These are phyloP conservation scores for Lentithecium fluviatile DNA, from an alignment of 495 filamentous ascomycete genomes.

Conservation along the genomic window DNA sequence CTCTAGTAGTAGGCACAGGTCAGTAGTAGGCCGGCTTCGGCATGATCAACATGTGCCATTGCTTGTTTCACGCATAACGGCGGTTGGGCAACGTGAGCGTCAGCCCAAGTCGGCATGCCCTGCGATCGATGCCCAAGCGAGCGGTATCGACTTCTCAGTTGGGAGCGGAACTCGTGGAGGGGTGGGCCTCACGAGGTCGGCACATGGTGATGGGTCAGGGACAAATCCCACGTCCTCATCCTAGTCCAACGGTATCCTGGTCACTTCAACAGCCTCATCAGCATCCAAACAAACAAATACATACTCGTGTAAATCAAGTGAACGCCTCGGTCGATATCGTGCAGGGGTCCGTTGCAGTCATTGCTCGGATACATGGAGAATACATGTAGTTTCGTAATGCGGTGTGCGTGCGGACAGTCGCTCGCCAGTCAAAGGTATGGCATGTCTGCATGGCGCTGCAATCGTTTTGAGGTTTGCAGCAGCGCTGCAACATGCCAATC, in stretches of 20 bases:
- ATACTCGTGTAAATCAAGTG: not conserved
- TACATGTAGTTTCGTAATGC: slow-evolving; percentile 13
- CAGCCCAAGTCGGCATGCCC: slow-evolving; percentile 23
- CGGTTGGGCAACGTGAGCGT: slow-evolving; percentile 33
- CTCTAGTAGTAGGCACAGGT: slow-evolving; percentile 6
- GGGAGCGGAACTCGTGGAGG: slow-evolving; percentile 17
- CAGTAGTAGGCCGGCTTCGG: slow-evolving; percentile 15
- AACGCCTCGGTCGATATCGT: not conserved
- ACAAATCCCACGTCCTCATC: not conserved
- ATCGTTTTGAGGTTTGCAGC: slow-evolving; percentile 14
- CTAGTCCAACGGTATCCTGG: slow-evolving; percentile 12
- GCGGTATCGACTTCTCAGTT: not conserved
- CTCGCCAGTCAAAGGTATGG: not conserved
- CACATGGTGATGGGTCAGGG: slow-evolving; percentile 26
- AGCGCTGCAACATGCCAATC: slow-evolving; percentile 2
- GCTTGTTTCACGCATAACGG: slow-evolving; percentile 28
- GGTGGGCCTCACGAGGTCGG: slow-evolving; percentile 8
- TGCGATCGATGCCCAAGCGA: slow-evolving; percentile 31
- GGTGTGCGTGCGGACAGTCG: slow-evolving; percentile 3
- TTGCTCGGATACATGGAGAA: not conserved
- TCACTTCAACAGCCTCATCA: not conserved
- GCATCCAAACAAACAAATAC: not conserved
- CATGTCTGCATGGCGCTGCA: slow-evolving; percentile 9
- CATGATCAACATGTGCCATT: slow-evolving; percentile 17
- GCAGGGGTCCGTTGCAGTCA: no score